Conservation (phyloP, 2,329 filamentous ascomycete species). For the Diaporthe sp. region DNA sequence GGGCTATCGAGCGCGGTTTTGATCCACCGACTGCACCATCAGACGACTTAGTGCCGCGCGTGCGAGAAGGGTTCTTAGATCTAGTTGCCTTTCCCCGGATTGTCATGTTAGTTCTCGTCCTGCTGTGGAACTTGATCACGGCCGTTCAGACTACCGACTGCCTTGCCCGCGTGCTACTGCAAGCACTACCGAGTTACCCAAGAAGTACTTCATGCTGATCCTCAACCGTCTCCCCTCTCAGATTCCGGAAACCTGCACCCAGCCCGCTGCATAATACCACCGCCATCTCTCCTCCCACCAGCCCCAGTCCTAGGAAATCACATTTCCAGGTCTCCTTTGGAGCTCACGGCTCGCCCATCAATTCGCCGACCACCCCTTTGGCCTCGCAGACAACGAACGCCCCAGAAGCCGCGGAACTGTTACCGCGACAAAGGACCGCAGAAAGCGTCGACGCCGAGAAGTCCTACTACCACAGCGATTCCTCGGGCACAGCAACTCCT, state of each 20-base stretch:
- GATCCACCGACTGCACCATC: slow-evolving; percentile 6
- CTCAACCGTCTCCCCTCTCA: slow-evolving; percentile 49
- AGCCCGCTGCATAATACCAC: slow-evolving; percentile 63
- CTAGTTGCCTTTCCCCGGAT: slow-evolving; percentile 35
- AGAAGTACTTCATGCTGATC: slow-evolving; percentile 50
- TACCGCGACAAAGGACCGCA: slow-evolving; percentile 40
- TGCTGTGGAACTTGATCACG: slow-evolving; percentile 49
- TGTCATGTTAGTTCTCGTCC: slow-evolving; percentile 41
- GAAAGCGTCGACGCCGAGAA: slow-evolving; percentile 45
- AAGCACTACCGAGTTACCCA: slow-evolving; percentile 20
- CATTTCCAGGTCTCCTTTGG: slow-evolving; percentile 49
- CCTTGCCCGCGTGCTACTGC: slow-evolving; percentile 33
- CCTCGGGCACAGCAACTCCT: slow-evolving; percentile 51
- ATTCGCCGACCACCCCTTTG: slow-evolving; percentile 45
- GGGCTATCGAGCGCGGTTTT: slow-evolving; percentile 1
- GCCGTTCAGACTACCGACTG: slow-evolving; percentile 31
- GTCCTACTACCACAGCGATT: slow-evolving; percentile 55
- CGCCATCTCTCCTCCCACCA: slow-evolving; percentile 58
- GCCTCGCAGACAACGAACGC: slow-evolving; percentile 21
- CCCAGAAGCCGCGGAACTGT: slow-evolving; percentile 43
- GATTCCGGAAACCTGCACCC: slow-evolving; percentile 63
- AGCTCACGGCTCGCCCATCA: slow-evolving; percentile 44
- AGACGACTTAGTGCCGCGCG: slow-evolving; percentile 21
- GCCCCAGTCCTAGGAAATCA: slow-evolving; percentile 56
- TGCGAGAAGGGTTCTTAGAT: slow-evolving; percentile 9